Evolutionary conservation across 116 monocot species (phyloP).

Genomic region (Thalassia testudinum): DNA sequence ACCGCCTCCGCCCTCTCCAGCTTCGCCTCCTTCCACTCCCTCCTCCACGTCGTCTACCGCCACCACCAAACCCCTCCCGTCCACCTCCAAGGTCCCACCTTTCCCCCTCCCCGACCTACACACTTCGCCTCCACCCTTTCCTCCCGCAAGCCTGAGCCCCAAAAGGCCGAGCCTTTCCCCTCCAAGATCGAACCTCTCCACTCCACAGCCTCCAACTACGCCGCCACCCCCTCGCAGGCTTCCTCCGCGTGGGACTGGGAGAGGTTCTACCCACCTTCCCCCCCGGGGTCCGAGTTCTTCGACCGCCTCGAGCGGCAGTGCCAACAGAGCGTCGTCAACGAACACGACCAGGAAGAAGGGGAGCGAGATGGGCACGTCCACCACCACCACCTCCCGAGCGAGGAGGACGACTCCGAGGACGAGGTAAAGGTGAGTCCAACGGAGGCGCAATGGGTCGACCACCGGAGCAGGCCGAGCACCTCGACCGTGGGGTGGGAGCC

Average conservation of each 20-base stretch:
- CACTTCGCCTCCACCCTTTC: constrained; percentile 10
- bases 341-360: constrained; percentile 12
- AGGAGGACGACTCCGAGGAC: constrained; percentile 13
- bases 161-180: neutral
- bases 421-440: constrained; percentile 19
- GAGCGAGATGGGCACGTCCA: constrained; percentile 4
- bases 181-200: neutral
- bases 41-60: constrained; percentile 22
- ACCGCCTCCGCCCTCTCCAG: constrained; percentile 49
- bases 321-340: constrained; percentile 13
- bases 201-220: constrained; percentile 14
- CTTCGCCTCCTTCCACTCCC: constrained; percentile 62
- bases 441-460: constrained; percentile 33
- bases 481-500: constrained; percentile 26
- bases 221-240: constrained; percentile 57
- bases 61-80: constrained; percentile 48
- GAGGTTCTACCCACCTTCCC: constrained; percentile 86
- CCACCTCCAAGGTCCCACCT: constrained; percentile 16
- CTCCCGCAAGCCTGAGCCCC: neutral
- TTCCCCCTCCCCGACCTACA: constrained; percentile 8
- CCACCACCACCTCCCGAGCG: constrained; percentile 18
- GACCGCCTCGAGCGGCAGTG: constrained; percentile 29
- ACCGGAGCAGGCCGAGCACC: constrained; percentile 21
- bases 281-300: constrained; percentile 85
- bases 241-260: constrained; percentile 99